Conservation (phyloP, 805 yeast genomes). For the Candida sonorensis region DNA sequence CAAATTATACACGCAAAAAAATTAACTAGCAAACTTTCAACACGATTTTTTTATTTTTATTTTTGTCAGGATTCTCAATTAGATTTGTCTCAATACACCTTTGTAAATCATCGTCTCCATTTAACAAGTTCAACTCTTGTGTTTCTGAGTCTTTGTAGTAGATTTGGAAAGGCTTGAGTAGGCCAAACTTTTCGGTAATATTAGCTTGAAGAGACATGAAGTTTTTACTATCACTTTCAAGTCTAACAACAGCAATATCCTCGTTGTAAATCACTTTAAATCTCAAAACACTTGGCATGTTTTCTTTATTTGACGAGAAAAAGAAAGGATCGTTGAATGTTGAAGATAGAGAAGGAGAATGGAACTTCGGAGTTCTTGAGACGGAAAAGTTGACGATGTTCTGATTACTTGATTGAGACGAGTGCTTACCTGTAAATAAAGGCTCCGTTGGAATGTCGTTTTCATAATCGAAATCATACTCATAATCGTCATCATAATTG, state of each 20-base stretch:
- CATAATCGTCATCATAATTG: no score
- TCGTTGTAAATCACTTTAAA: constrained; percentile 12
- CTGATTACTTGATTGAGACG: constrained; percentile 3
- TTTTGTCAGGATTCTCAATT: neutral
- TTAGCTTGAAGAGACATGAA: constrained; percentile 2
- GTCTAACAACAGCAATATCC: constrained; percentile 10
- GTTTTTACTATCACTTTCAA: constrained; percentile 1
- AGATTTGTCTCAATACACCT: constrained; percentile 3
- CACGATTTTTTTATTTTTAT: constrained; percentile 7
- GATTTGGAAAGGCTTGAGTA: constrained; percentile 7
- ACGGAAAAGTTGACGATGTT: no score
- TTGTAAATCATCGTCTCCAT: constrained; percentile 11
- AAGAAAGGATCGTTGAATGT: no score
- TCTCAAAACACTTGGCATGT: no score
- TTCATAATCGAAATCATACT: neutral
- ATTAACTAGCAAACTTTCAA: constrained; percentile 8
- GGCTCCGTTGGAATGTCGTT: constrained; percentile 5
- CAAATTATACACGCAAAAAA: neutral
- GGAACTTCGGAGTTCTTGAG: neutral
- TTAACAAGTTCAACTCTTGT: constrained; percentile 12
- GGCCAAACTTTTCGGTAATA: constrained; percentile 7
- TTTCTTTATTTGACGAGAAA: no score
- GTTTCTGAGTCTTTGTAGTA: constrained; percentile 12
- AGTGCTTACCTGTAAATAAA: constrained; percentile 6
- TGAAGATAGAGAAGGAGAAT: no score